These are phyloP conservation scores for Delitschia confertaspora DNA, from an alignment of 495 filamentous ascomycete genomes.

Conservation along the genomic window DNA sequence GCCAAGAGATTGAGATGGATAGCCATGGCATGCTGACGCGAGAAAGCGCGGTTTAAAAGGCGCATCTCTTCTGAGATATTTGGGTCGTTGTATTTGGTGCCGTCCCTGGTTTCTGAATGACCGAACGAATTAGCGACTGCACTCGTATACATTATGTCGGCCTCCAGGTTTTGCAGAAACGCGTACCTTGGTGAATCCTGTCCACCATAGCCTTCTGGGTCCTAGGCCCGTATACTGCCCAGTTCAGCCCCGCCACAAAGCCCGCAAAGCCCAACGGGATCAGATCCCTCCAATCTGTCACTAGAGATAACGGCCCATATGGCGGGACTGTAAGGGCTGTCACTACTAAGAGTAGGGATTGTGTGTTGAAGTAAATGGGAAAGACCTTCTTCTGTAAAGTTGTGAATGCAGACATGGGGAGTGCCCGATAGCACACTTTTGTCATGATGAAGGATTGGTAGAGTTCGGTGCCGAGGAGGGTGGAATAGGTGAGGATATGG, in stretches of 20 bases:
- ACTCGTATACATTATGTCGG: background rate
- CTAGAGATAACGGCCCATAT: constrained; percentile 35
- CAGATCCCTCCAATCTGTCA: constrained; percentile 29
- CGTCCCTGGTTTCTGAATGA: constrained; percentile 21
- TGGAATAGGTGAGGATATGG: constrained; percentile 46
- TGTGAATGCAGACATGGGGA: constrained; percentile 44
- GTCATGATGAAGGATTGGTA: constrained; percentile 49
- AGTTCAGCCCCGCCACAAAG: constrained; percentile 40
- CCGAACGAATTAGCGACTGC: background rate
- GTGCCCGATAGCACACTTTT: constrained; percentile 40
- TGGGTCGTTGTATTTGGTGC: constrained; percentile 7
- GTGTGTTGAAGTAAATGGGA: constrained; percentile 45
- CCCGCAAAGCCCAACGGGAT: constrained; percentile 38
- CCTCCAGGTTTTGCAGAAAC: constrained; percentile 1
- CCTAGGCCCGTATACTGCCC: constrained; percentile 34
- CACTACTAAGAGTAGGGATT: constrained; percentile 39
- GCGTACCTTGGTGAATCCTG: constrained; percentile 37
- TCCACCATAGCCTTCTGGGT: constrained; percentile 42
- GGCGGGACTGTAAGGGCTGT: constrained; percentile 42
- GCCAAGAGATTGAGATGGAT: constrained; percentile 49
- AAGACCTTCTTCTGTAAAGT: constrained; percentile 46
- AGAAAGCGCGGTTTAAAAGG: constrained; percentile 39
- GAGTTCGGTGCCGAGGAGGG: constrained; percentile 45
- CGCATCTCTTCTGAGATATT: constrained; percentile 33
- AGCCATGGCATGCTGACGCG: constrained; percentile 44